Conservation (phyloP, 495 filamentous ascomycete genomes). For the Eremomyces bilateralis region DNA sequence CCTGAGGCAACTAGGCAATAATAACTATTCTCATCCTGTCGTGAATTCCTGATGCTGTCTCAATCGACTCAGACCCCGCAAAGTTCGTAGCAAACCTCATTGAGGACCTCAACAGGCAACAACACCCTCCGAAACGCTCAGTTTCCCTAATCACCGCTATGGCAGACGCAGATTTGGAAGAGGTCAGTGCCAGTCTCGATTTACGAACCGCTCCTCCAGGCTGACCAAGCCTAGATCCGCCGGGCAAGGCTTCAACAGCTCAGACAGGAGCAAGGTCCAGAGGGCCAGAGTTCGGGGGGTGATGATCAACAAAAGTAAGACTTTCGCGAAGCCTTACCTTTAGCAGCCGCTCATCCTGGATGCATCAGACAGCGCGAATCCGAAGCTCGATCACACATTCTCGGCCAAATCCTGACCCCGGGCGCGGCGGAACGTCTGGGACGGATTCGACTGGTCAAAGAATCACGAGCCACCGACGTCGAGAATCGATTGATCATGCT, state of each 20-base stretch:
- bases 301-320: slow-evolving; percentile 41
- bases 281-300: slow-evolving; percentile 22
- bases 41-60: no score
- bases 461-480: slow-evolving; percentile 67
- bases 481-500: slow-evolving; percentile 88
- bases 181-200: slow-evolving; percentile 23
- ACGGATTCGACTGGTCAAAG: slow-evolving; percentile 89
- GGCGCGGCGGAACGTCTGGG: slow-evolving; percentile 83
- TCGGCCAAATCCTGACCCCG: slow-evolving; percentile 82
- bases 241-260: slow-evolving; percentile 81
- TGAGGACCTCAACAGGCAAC: no score
- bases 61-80: no score
- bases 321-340: neutral
- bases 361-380: slow-evolving; percentile 18
- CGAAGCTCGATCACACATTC: slow-evolving; percentile 52
- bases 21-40: no score
- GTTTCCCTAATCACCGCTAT: no score
- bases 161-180: slow-evolving; percentile 74
- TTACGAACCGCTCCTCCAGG: neutral
- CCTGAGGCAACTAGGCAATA: no score
- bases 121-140: no score
- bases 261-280: slow-evolving; percentile 36
- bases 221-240: slow-evolving; percentile 37
- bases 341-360: neutral
- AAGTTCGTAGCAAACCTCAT: no score